Base-by-base conservation (phyloP, 768 basidiomycete genomes). In the Boletus reticuloceps region DNA sequence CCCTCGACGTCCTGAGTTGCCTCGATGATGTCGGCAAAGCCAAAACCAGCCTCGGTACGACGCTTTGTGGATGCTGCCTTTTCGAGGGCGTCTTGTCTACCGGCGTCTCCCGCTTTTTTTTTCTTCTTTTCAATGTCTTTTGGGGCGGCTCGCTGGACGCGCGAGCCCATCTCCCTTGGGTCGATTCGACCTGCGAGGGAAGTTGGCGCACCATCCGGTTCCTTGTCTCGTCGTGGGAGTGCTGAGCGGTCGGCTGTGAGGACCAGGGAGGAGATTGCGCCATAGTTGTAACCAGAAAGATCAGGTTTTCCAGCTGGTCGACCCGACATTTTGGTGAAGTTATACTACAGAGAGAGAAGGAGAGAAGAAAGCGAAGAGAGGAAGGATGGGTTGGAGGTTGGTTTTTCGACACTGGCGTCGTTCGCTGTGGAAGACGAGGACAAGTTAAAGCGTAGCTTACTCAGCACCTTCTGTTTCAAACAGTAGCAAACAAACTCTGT, bases 121-220 rank as follows among this genome's bases (percentile, higher is more conserved):
- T 93, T 93, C 81, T 93, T 94, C 83, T 94, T 95, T 47, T 93
- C 89, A 17, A 94, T 66, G 66, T 95, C 91, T 69, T 93, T 92
- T 14, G 94, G 91, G 0, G 82, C 84, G 61, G 91, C 83, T 17
- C 93, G 82, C 55, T 85, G 74, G 32, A 91, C 93, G 20, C 94
- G 85, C 19, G 94, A 93, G 25, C 96, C 96, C 96, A 98, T 99
- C 58, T 95, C 88, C 58, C 80, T 82, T 10, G 85, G 80, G 77
- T 93, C 86, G 54, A 99, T 98, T 27, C 89, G 83, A 16, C 97
- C 97, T 43, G 85, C 88, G 34, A 98, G 85, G 3, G 94, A 88
- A 16, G 95, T 95, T 11, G 95, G 91, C 9, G 94, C 92, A 58
- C 97, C 96, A 77, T 97, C 94, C 8, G 95, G 95, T 70, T 99